These are phyloP conservation scores for Paramecium sonneborni DNA, from an alignment of 73 alveolate genomes.

Conservation along the genomic window DNA sequence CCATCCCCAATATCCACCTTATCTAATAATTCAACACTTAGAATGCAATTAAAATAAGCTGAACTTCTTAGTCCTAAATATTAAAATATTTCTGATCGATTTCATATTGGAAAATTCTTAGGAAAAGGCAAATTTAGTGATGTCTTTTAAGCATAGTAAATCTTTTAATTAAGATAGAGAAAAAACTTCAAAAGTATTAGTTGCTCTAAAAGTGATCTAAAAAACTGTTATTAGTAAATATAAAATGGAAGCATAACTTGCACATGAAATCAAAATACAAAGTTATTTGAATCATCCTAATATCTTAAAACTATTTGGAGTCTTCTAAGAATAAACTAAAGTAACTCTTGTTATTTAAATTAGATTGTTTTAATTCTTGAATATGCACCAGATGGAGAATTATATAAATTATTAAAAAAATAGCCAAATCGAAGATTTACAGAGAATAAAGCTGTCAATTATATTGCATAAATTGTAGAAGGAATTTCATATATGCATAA, in stretches of 20 bases:
- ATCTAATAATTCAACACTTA: not conserved
- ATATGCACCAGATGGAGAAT: conserved; percentile 96
- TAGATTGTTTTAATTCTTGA: conserved; percentile 86
- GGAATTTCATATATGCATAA: conserved; percentile 92
- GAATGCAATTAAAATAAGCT: not conserved
- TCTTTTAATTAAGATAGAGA: not conserved
- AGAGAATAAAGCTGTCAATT: conserved; percentile 78
- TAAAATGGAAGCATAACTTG: conserved; percentile 56
- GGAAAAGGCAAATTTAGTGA: conserved; percentile 69
- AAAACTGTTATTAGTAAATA: conserved; percentile 57
- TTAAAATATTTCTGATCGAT: conserved; percentile 57
- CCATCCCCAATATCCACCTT: not conserved
- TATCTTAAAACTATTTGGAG: conserved; percentile 88
- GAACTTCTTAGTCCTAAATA: conserved; percentile 17
- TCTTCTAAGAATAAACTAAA: conserved; percentile 94
- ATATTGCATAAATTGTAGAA: conserved; percentile 83
- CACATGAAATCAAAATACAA: conserved; percentile 90
- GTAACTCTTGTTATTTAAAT: not conserved
- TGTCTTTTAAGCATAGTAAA: conserved; percentile 61
- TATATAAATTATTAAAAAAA: conserved; percentile 78
- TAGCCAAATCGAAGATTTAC: conserved; percentile 69
- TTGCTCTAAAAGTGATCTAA: conserved; percentile 56
- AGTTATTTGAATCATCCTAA: conserved; percentile 87
- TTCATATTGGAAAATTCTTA: conserved; percentile 61
- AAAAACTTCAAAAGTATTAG: conserved; percentile 3